phyloP scores from a whole-genome alignment of 805 yeast genomes.

The Candida alai region DNA sequence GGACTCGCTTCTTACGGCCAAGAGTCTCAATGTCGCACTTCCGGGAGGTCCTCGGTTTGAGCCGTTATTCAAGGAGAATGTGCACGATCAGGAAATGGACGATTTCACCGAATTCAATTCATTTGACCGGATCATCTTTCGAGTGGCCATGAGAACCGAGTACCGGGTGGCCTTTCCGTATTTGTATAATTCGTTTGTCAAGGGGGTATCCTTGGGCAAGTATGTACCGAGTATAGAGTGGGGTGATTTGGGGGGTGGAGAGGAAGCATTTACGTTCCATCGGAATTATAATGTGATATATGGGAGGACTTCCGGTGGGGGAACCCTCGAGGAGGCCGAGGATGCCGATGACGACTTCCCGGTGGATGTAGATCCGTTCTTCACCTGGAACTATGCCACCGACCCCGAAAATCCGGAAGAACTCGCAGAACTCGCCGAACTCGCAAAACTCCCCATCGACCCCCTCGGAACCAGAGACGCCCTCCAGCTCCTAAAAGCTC shows the following conservation, averaged over 20 bases:
- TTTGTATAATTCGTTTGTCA: slow-evolving; percentile 73
- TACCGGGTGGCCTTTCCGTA: slow-evolving; percentile 84
- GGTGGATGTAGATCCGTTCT: slow-evolving; percentile 48
- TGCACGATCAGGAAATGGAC: slow-evolving; percentile 56
- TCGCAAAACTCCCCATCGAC: slow-evolving; percentile 17
- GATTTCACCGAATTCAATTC: slow-evolving; percentile 90
- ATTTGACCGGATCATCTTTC: slow-evolving; percentile 78
- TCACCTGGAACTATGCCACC: slow-evolving; percentile 22
- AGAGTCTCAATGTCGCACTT: slow-evolving; percentile 78
- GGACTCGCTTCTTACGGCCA: slow-evolving; percentile 82
- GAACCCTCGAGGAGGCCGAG: slow-evolving; percentile 6
- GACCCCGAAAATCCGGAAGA: slow-evolving; percentile 7
- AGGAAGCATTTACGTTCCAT: slow-evolving; percentile 51
- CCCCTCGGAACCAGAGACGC: slow-evolving; percentile 51
- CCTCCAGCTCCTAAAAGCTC: slow-evolving; percentile 70
- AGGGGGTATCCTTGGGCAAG: slow-evolving; percentile 57
- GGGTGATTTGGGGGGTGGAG: slow-evolving; percentile 22
- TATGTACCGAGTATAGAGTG: slow-evolving; percentile 64
- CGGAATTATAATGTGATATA: slow-evolving; percentile 56
- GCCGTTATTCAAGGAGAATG: slow-evolving; percentile 63
- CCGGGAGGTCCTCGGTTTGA: slow-evolving; percentile 98
- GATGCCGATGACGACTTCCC: slow-evolving; percentile 31
- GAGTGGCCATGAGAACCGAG: slow-evolving; percentile 76
- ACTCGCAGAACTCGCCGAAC: slow-evolving; percentile 34
- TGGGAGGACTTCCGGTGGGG: too few relatives aligned